phyloP scores from a whole-genome alignment of 148 eudicot genomes.

The Amaranthus hypochondriacus region DNA sequence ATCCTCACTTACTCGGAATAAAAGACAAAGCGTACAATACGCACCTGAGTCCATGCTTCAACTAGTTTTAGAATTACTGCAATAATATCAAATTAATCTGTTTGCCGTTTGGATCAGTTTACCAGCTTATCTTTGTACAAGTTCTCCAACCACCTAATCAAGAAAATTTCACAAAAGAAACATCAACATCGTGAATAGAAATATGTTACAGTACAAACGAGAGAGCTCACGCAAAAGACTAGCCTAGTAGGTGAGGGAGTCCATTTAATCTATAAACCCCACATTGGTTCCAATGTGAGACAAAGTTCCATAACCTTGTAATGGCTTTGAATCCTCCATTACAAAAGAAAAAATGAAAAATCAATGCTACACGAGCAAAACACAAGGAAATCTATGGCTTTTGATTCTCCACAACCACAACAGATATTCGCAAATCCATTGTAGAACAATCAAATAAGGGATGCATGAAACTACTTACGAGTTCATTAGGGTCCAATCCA shows the following conservation, averaged over 20 bases:
- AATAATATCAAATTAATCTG: not conserved
- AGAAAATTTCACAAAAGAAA: not conserved
- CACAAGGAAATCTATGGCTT: not conserved
- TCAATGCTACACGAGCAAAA: not conserved
- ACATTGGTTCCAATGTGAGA: no score
- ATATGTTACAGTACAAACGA: no score
- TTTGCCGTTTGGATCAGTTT: not conserved
- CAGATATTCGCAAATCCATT: not conserved
- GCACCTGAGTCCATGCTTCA: no score
- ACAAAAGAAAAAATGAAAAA: not conserved
- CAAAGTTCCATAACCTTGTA: no score
- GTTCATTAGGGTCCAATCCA: slow-evolving; percentile 38
- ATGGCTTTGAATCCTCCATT: not conserved
- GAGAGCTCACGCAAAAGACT: no score
- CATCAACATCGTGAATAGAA: no score
- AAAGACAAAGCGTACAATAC: no score
- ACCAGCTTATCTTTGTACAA: slow-evolving; percentile 16
- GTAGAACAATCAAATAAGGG: not conserved
- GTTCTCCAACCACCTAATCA: slow-evolving; percentile 23
- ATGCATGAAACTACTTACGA: slow-evolving; percentile 17
- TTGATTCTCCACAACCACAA: not conserved
- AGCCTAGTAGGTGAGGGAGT: no score
- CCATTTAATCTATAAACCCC: no score
- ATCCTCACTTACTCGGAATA: no score
- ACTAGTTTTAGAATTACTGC: not conserved